A percentile compares a stretch with the other conserved stretches of the same genome.
Evolutionary conservation across 805 yeast species (phyloP).

Genomic region (Lipomyces orientalis): DNA sequence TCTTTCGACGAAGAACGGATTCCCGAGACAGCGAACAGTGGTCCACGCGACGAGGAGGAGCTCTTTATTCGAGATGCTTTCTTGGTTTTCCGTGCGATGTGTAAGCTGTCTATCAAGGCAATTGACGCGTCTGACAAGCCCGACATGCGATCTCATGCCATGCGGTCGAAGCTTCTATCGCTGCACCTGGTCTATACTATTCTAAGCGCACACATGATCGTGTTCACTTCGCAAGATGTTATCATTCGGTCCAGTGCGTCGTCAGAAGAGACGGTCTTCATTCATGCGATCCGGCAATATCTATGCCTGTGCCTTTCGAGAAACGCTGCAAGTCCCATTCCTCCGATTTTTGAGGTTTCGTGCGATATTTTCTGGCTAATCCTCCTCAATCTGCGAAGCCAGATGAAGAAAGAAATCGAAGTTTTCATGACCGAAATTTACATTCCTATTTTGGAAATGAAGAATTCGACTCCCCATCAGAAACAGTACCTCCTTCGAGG

Average conservation of each 20-base stretch:
- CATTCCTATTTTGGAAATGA: constrained; percentile 91
- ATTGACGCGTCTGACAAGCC: constrained; percentile 61
- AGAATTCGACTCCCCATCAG: constrained; percentile 89
- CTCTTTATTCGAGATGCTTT: constrained; percentile 87
- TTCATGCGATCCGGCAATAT: constrained; percentile 83
- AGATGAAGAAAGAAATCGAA: constrained; percentile 90
- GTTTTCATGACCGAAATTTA: constrained; percentile 92
- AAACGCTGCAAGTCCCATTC: constrained; percentile 89
- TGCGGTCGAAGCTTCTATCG: constrained; percentile 87
- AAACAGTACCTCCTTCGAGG: constrained; percentile 82
- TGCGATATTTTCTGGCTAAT: constrained; percentile 93
- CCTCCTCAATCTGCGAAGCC: constrained; percentile 79
- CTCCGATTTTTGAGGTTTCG: constrained; percentile 90
- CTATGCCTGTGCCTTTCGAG: constrained; percentile 81
- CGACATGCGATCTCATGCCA: constrained; percentile 81
- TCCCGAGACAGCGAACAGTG: constrained; percentile 48
- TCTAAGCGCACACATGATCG: constrained; percentile 80
- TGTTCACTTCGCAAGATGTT: constrained; percentile 61
- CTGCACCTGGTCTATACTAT: constrained; percentile 87
- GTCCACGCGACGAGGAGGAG: constrained; percentile 63
- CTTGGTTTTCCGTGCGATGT: constrained; percentile 90
- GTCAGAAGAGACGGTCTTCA: constrained; percentile 60
- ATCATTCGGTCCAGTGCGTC: constrained; percentile 44
- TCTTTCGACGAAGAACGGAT: constrained; percentile 43
- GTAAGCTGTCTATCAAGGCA: constrained; percentile 85